Evolutionary conservation across 495 filamentous ascomycete genomes (phyloP), one percentile per base, ranked within the genome.

Genomic region (Aspergillus saccharolyticus): DNA sequence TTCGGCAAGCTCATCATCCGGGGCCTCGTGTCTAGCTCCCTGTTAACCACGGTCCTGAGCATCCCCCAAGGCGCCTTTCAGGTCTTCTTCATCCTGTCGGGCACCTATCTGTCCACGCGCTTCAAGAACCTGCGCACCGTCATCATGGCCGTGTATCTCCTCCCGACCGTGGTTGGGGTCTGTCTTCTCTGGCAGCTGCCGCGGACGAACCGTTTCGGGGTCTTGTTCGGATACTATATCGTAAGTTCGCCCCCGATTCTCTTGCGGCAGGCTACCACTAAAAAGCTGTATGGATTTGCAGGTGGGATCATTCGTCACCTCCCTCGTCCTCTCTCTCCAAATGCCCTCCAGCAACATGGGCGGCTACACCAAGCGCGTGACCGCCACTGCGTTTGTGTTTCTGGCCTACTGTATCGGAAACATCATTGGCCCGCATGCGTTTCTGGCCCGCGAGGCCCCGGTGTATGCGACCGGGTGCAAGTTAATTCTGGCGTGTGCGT

Each of bases 291-390:
- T n/a, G n/a, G n/a, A n/a, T 24, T 10, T 44, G 21, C n/a, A 49
- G 42, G 56, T 70, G 18, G 72, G 71, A 2, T 59, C 70, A 14
- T 77, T 69, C 52, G 72, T 75, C 17, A 72, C 68, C 50, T 70
- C 70, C 6, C 51, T 75, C 24, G 72, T 77, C 2, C 66, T 77
- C 39, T 67, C 71, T 0, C 56, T 75, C 14, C 72, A 75, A 33
- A 70, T 77, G 72, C 74, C 74, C 7, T 65, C 72, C 18, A 73
- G 63, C 8, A 76, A 76, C 55, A 59, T 73, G 1, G 70, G 68
- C 48, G 72, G 74, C 10, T 75, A 77, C 58, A 75, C 74, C 0
- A 77, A 77, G 55, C 71, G 71, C 44, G 63, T 65, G n/a, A 77
- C 74, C 3, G 63, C 64, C 52, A 67, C 68, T 18, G 72, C 70